Percentiles rank a stretch among this genome's conserved stretches.
Evolutionary conservation across 1,284 basidiomycete species (phyloP).

Genomic region (Ustilago esculenta): DNA sequence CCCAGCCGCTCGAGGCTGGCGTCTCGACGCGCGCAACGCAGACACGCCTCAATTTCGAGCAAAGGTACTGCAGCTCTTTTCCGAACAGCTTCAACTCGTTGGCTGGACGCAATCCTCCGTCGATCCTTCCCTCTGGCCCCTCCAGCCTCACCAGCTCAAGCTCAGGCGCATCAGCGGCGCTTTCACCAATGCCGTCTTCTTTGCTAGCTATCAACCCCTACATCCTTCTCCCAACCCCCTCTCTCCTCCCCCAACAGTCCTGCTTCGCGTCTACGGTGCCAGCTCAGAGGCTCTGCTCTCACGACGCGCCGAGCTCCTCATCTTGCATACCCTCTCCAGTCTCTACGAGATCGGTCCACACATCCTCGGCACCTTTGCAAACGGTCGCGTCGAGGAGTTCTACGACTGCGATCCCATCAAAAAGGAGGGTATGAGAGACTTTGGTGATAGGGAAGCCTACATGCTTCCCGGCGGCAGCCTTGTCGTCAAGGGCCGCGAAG

Average conservation of each 20-base stretch:
- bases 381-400: slow-evolving; percentile 65
- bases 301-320: slow-evolving; percentile 62
- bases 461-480: slow-evolving; percentile 45
- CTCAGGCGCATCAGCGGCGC: slow-evolving; percentile 63
- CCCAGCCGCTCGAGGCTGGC: slow-evolving; percentile 61
- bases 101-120: slow-evolving; percentile 56
- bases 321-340: slow-evolving; percentile 64
- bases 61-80: slow-evolving; percentile 56
- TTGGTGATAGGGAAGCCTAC: slow-evolving; percentile 50
- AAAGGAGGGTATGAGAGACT: slow-evolving; percentile 59
- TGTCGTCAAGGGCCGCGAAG: slow-evolving; percentile 52
- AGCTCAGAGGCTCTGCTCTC: slow-evolving; percentile 61
- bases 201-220: slow-evolving; percentile 53
- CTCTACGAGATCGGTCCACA: slow-evolving; percentile 66
- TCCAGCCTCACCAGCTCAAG: slow-evolving; percentile 35
- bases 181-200: slow-evolving; percentile 65
- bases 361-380: slow-evolving; percentile 66
- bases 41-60: slow-evolving; percentile 50
- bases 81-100: slow-evolving; percentile 44
- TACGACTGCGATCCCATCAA: slow-evolving; percentile 63
- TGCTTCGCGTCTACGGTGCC: slow-evolving; percentile 64
- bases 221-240: background rate
- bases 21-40: slow-evolving; percentile 52
- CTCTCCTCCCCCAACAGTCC: slow-evolving; percentile 52
- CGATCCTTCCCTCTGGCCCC: slow-evolving; percentile 45